phyloP scores from a whole-genome alignment of 805 yeast species.

The Candida chilensis region DNA sequence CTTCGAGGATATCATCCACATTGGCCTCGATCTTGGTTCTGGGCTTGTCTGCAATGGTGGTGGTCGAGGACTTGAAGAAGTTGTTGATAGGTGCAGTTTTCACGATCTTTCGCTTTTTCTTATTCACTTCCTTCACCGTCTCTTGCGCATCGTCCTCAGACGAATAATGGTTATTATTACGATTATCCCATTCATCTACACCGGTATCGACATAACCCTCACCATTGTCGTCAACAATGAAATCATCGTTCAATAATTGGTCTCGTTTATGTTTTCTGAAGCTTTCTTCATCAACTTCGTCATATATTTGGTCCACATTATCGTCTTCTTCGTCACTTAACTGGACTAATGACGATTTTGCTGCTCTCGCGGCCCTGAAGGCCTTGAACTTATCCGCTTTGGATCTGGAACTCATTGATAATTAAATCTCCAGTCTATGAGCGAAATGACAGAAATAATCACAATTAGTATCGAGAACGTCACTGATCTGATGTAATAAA shows the following conservation, averaged over 20 bases:
- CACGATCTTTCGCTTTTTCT: constrained; percentile 14
- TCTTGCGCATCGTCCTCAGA: constrained; percentile 42
- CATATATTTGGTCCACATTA: constrained; percentile 58
- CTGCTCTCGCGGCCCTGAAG: constrained; percentile 54
- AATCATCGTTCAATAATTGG: constrained; percentile 80
- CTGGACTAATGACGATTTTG: constrained; percentile 37
- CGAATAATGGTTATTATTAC: constrained; percentile 41
- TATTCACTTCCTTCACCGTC: constrained; percentile 10
- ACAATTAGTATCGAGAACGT: too few species aligned
- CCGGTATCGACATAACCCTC: constrained; percentile 94
- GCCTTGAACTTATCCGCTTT: constrained; percentile 45
- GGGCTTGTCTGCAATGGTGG: constrained; percentile 10
- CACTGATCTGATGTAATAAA: too few species aligned
- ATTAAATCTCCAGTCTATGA: too few species aligned
- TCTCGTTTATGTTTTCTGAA: constrained; percentile 71
- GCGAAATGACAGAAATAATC: too few species aligned
- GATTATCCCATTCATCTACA: constrained; percentile 75
- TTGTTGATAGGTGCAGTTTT: constrained; percentile 39
- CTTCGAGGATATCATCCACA: constrained; percentile 65
- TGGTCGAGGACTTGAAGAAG: constrained; percentile 36
- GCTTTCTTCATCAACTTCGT: constrained; percentile 77
- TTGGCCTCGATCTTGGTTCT: constrained; percentile 39
- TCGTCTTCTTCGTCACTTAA: constrained; percentile 33
- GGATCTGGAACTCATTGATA: too few species aligned
- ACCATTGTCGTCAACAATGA: constrained; percentile 90